Base-by-base conservation (phyloP, 2,329 filamentous ascomycete species). In the Chaetothyriales sp. region DNA sequence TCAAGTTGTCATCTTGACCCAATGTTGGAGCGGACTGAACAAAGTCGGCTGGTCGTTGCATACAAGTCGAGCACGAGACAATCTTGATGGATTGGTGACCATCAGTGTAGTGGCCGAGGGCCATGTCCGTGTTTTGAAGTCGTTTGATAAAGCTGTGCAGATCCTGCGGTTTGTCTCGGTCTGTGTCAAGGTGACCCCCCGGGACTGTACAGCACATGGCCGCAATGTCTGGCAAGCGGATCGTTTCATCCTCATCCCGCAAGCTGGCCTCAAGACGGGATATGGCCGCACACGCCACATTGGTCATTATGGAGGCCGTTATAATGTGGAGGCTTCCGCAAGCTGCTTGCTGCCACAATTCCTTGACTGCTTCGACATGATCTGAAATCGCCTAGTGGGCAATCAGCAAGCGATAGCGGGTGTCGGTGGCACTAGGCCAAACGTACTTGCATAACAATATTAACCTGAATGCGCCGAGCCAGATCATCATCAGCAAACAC, bases 261-360 rank as follows among this genome's bases (percentile, higher is more conserved):
- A 58, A 46, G 18, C 51, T 52, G 9, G 44, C 39, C 45, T 58
- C 56, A 22, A 57, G 45, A 18, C 52, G 50, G 44, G 55, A 53
- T 18, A 60, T 53, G n/a, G 43, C 46, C 1, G 60, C 53, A 39
- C 57, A 58, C n/a, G 54, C 55, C n/a, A 56, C 56, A 47, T 60
- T 57, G 10, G 59, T 60, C 20, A 61, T 49, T 39, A 57, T 52
- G 10, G 59, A 51, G 15, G 59, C 59, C n/a, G 58, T 52, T n/a
- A 55, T 42, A 25, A 58, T 46, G 2, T 51, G 51, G 18, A 55
- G 48, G 2, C 55, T 45, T 20, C 57, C 57, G 45, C 53, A 51
- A 18, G 56, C 60, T 26, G 56, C 60, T 43, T 57, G 52, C 8
- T 54, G 39, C 61, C 62, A 63, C 19, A 50, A 54, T 22, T 46